These are phyloP conservation scores for Tephrocybe sp. DNA, from an alignment of 768 basidiomycete species.

Conservation along the genomic window DNA sequence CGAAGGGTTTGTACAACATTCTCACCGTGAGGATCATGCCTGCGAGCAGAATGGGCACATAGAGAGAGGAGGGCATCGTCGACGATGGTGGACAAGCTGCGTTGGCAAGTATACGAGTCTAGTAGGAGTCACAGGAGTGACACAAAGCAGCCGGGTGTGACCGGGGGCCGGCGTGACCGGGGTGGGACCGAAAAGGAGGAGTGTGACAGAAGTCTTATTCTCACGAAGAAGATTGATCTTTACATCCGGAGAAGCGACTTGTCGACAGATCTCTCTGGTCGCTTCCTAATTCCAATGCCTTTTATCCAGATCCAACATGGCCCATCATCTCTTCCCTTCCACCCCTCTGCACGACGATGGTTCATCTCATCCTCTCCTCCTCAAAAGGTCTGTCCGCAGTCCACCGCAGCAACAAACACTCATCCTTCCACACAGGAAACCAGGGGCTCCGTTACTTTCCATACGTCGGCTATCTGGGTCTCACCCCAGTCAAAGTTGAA, in stretches of 20 bases:
- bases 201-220: slow-evolving; percentile 27
- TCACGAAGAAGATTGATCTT: slow-evolving; percentile 31
- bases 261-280: slow-evolving; percentile 35
- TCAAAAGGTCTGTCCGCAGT: slow-evolving; percentile 43
- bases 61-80: slow-evolving; percentile 67
- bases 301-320: slow-evolving; percentile 39
- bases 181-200: background rate
- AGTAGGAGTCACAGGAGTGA: too few species aligned
- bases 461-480: slow-evolving; percentile 73
- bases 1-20: background rate
- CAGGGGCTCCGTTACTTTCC: slow-evolving; percentile 73
- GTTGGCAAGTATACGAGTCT: too few species aligned
- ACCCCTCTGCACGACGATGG: slow-evolving; percentile 44
- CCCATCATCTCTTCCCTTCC: slow-evolving; percentile 28
- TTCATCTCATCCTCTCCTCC: slow-evolving; percentile 66
- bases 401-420: slow-evolving; percentile 6
- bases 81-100: slow-evolving; percentile 10
- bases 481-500: slow-evolving; percentile 78
- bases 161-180: slow-evolving; percentile 15
- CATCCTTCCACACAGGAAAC: slow-evolving; percentile 45
- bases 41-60: slow-evolving; percentile 76
- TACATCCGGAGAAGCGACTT: slow-evolving; percentile 34
- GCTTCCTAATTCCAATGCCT: slow-evolving; percentile 37
- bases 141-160: too few species aligned
- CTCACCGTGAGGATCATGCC: slow-evolving; percentile 91